Evolutionary conservation across 352 stramenopile genomes (phyloP).

Genomic region (Phytophthora cajani): DNA sequence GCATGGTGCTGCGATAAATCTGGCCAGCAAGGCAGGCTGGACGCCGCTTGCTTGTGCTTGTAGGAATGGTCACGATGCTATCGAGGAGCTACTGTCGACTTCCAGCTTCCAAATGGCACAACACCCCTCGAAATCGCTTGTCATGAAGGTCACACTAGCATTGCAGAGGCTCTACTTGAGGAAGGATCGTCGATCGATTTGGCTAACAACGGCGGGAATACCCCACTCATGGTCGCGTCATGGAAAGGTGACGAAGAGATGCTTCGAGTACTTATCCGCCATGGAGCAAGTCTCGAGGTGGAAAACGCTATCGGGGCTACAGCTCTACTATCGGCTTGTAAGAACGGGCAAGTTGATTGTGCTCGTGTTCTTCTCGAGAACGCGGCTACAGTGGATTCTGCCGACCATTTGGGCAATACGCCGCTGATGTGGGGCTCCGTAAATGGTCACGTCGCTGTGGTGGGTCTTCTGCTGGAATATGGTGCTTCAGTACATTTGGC

Average conservation of each 20-base stretch:
- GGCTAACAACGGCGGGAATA: background rate
- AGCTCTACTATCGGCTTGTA: background rate
- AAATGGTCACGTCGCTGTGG: background rate
- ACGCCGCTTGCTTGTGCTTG: background rate
- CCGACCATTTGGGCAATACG: background rate
- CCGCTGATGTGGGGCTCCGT: background rate
- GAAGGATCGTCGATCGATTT: background rate
- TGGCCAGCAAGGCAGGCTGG: background rate
- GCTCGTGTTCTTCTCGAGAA: background rate
- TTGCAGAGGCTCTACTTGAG: constrained; percentile 1
- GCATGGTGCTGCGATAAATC: background rate
- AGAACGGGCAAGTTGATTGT: background rate
- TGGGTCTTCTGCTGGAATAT: background rate
- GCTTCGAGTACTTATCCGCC: background rate
- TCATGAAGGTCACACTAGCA: constrained; percentile 1
- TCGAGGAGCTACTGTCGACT: constrained; percentile 1
- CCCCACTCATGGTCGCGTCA: background rate
- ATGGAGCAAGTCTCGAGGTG: background rate
- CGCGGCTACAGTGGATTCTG: background rate
- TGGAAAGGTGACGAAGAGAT: background rate
- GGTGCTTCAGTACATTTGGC: background rate
- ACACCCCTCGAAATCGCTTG: constrained; percentile 6
- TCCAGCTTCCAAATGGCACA: background rate
- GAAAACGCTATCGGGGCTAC: background rate
- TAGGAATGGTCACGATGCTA: background rate